phyloP scores from a whole-genome alignment of 805 yeast genomes.

The Zygoascus biomembranicola region DNA sequence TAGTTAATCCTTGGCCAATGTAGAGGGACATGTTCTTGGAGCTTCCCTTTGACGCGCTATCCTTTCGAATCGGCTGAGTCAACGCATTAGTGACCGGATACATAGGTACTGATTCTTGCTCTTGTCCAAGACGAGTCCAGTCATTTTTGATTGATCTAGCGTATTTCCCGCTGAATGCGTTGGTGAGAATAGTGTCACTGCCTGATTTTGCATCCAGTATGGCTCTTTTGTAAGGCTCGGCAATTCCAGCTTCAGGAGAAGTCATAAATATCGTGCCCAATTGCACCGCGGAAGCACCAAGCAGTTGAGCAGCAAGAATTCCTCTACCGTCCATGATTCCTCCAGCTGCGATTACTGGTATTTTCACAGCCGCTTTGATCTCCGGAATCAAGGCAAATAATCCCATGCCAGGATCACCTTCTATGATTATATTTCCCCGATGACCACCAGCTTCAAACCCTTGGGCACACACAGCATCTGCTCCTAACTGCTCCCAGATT shows the following conservation, averaged over 20 bases:
- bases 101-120: constrained; percentile 7
- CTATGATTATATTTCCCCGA: constrained; percentile 39
- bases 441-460: constrained; percentile 65
- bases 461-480: constrained; percentile 46
- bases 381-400: constrained; percentile 20
- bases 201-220: constrained; percentile 4
- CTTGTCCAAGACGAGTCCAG: constrained; percentile 5
- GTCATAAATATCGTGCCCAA: constrained; percentile 46
- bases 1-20: constrained; percentile 16
- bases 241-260: constrained; percentile 26
- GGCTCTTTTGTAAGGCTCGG: constrained; percentile 10
- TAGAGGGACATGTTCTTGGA: constrained; percentile 9
- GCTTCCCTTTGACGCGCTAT: constrained; percentile 4
- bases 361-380: constrained; percentile 10
- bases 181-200: constrained; percentile 12
- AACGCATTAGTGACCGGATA: constrained; percentile 19
- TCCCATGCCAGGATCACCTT: constrained; percentile 30
- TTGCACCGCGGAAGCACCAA: constrained; percentile 47
- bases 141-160: constrained; percentile 16
- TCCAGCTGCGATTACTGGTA: constrained; percentile 42
- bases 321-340: constrained; percentile 36
- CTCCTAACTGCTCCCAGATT: constrained; percentile 25
- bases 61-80: constrained; percentile 15
- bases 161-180: constrained; percentile 17
- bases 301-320: constrained; percentile 26